These are phyloP conservation scores for Colletotrichum scovillei DNA, from an alignment of 2,329 filamentous ascomycete species.

Conservation along the genomic window DNA sequence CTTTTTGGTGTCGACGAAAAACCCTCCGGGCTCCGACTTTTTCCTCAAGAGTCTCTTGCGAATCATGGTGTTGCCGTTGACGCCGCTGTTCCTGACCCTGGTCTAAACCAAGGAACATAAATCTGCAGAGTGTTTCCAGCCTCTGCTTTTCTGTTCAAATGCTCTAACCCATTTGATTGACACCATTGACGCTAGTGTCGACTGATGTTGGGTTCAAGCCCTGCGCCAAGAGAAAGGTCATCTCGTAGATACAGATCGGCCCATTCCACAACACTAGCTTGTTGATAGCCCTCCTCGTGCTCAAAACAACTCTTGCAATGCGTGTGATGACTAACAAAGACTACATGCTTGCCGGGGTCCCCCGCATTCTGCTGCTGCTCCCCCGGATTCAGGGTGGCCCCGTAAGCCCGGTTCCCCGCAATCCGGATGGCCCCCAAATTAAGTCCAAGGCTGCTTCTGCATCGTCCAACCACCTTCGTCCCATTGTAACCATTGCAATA, in stretches of 20 bases:
- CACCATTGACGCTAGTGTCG: neutral
- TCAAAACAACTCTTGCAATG: neutral
- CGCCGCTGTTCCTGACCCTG: neutral
- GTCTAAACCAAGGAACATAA: neutral
- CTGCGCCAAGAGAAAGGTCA: neutral
- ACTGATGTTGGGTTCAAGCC: neutral
- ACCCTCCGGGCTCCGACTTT: neutral
- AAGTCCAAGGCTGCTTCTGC: conserved; percentile 2
- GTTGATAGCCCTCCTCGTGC: neutral
- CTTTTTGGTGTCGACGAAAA: neutral
- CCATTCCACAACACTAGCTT: neutral
- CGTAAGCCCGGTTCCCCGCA: conserved; percentile 11
- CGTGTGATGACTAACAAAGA: neutral
- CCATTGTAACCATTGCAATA: neutral
- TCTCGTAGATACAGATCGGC: neutral
- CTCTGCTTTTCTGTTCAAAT: neutral
- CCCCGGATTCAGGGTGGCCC: neutral
- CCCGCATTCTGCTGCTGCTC: neutral
- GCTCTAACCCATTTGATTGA: neutral
- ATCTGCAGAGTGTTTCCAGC: neutral
- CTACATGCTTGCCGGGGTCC: neutral
- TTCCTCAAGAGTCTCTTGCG: neutral
- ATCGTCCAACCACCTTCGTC: conserved; percentile 9
- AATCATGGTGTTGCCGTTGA: neutral
- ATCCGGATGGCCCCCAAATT: neutral